Evolutionary conservation across 305 asterid species (phyloP).

Genomic region (Striga hermonthica): DNA sequence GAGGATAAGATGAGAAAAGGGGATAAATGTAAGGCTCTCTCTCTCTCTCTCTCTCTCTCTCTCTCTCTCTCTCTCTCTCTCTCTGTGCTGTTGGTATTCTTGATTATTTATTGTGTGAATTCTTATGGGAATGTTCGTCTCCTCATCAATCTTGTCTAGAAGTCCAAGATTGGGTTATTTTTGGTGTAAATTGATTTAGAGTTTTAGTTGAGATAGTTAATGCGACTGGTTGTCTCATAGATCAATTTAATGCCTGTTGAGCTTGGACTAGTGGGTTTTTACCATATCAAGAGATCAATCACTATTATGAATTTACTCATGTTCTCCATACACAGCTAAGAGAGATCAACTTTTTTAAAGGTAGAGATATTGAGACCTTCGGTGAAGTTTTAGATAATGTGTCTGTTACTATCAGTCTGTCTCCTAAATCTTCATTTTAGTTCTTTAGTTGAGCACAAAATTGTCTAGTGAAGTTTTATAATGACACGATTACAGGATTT

Average conservation of each 20-base stretch:
- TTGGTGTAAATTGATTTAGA: conserved; percentile 20
- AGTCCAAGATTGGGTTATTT: conserved; percentile 16
- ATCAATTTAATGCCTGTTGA: not conserved
- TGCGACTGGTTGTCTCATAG: too few relatives aligned
- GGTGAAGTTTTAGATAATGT: not conserved
- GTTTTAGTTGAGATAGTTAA: not conserved
- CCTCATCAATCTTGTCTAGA: not conserved
- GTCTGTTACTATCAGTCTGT: too few relatives aligned
- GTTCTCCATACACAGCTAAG: conserved; percentile 5
- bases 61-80: too few relatives aligned
- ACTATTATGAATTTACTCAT: conserved; percentile 6
- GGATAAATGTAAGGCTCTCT: not conserved
- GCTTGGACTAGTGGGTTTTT: conserved; percentile 2
- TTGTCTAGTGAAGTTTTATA: too few relatives aligned
- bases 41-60: too few relatives aligned
- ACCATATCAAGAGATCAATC: not conserved
- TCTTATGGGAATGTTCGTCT: conserved; percentile 1
- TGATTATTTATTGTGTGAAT: not conserved
- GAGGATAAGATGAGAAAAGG: not conserved
- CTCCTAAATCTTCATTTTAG: too few relatives aligned
- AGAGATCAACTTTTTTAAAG: not conserved
- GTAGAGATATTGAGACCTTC: not conserved
- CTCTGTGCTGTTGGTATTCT: conserved; percentile 1
- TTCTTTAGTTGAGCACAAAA: too few relatives aligned
- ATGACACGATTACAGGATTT: not conserved